Percentiles rank a stretch among this genome's conserved stretches.
Conservation (phyloP, 306 rosid genomes). For the Astragalus membranaceus region DNA sequence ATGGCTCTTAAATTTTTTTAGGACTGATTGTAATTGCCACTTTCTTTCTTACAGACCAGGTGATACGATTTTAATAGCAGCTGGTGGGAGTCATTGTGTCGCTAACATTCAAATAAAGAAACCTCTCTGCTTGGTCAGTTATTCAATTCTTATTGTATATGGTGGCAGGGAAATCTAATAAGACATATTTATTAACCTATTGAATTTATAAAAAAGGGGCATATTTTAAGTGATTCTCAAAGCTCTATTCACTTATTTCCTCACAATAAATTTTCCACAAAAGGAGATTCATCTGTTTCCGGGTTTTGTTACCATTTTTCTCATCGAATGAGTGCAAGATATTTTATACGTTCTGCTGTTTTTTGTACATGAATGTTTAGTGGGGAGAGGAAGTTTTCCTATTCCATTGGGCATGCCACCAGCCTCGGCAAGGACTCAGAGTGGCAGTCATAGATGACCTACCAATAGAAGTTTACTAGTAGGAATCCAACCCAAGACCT, state of each 20-base stretch:
- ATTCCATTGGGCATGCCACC: neutral
- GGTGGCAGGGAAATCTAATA: neutral
- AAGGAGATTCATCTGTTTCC: neutral
- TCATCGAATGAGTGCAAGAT: neutral
- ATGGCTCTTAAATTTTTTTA: neutral
- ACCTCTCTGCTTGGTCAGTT: constrained; percentile 83
- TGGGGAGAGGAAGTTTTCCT: neutral
- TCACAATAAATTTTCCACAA: neutral
- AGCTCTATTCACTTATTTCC: neutral
- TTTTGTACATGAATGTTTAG: neutral
- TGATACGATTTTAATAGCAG: constrained; percentile 85
- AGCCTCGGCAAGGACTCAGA: neutral
- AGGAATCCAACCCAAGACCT: neutral
- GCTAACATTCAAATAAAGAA: constrained; percentile 82
- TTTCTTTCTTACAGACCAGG: constrained; percentile 61
- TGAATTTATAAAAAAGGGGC: neutral
- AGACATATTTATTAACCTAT: neutral
- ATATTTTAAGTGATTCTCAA: neutral
- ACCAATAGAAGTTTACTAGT: neutral
- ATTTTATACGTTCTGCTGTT: neutral
- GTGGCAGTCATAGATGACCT: neutral
- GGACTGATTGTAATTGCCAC: constrained; percentile 3
- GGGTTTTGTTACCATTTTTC: neutral
- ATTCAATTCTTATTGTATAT: neutral
- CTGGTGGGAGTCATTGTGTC: constrained; percentile 72